A percentile compares a stretch with the other conserved stretches of the same genome.
phyloP scores from a whole-genome alignment of 106 monocot species.

The Dioscorea alata region DNA sequence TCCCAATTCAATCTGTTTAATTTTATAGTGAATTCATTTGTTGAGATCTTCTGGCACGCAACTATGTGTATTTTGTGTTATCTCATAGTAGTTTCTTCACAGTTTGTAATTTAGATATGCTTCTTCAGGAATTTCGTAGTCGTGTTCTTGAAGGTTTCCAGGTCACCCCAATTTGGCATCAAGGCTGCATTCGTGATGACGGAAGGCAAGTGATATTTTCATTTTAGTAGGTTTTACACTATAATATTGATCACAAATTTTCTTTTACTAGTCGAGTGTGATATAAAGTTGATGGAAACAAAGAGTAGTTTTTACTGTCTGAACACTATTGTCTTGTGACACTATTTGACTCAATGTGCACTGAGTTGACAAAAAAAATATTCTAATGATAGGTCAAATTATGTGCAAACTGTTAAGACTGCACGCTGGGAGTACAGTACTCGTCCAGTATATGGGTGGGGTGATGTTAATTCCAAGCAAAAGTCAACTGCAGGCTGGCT shows the following conservation, averaged over 20 bases:
- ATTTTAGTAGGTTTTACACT: neutral
- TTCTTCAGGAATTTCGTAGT: constrained; percentile 61
- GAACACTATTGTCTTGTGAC: too few species aligned
- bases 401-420: constrained; percentile 76
- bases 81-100: too few species aligned
- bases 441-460: constrained; percentile 96
- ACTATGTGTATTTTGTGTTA: too few species aligned
- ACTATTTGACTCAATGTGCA: too few species aligned
- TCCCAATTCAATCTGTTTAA: too few species aligned
- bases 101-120: constrained; percentile 2
- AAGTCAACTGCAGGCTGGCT: constrained; percentile 94
- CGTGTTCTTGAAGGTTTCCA: constrained; percentile 93
- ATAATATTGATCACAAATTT: too few species aligned
- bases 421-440: constrained; percentile 96
- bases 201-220: constrained; percentile 54
- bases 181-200: constrained; percentile 87
- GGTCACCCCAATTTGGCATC: constrained; percentile 92
- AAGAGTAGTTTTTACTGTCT: too few species aligned
- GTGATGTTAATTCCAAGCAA: constrained; percentile 76
- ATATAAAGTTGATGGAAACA: too few species aligned
- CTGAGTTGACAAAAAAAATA: neutral
- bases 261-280: too few species aligned
- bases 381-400: constrained; percentile 56
- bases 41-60: too few species aligned
- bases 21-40: too few species aligned